A percentile compares a stretch with the other conserved stretches of the same genome.
Conservation (phyloP, 441 rosid species). For the Erodium moschatum region DNA sequence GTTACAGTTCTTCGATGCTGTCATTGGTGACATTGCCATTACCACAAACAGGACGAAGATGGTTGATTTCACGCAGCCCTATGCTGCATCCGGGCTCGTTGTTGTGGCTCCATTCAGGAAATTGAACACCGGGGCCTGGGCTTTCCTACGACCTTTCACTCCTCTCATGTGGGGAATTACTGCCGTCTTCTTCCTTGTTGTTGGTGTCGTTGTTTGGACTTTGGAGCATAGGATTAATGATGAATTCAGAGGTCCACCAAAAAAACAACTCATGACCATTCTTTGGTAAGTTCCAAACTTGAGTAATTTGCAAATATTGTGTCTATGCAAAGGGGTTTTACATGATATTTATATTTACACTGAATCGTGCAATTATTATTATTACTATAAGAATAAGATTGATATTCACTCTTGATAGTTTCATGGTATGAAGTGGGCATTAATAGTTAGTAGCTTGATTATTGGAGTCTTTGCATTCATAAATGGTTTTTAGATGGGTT, state of each 20-base stretch:
- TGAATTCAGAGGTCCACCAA: slow-evolving; percentile 81
- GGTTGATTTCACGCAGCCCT: slow-evolving; percentile 76
- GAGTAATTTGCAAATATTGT: too few relatives aligned
- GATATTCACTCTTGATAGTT: too few relatives aligned
- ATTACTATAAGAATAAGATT: too few relatives aligned
- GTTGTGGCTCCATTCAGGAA: slow-evolving; percentile 73
- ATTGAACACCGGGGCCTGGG: slow-evolving; percentile 49
- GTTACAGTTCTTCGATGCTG: slow-evolving; percentile 62
- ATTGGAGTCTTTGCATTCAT: too few relatives aligned
- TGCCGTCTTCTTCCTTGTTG: slow-evolving; percentile 50
- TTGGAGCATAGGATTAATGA: slow-evolving; percentile 70
- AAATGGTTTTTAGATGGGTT: too few relatives aligned
- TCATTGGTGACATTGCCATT: slow-evolving; percentile 75
- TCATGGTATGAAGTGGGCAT: too few relatives aligned
- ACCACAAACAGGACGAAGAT: slow-evolving; percentile 26
- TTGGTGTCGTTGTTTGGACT: slow-evolving; percentile 77
- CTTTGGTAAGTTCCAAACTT: slow-evolving; percentile 51
- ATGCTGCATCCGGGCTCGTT: slow-evolving; percentile 68
- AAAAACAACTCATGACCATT: slow-evolving; percentile 58
- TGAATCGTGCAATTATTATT: too few relatives aligned
- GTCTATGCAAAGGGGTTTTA: too few relatives aligned
- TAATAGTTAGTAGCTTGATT: too few relatives aligned
- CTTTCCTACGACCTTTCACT: slow-evolving; percentile 65
- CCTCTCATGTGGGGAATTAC: slow-evolving; percentile 59
- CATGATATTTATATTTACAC: too few relatives aligned